Percentiles rank a stretch among this genome's conserved stretches.
These are phyloP conservation scores for Metarhizium sp. DNA, from an alignment of 2,329 filamentous ascomycete genomes.

Conservation along the genomic window DNA sequence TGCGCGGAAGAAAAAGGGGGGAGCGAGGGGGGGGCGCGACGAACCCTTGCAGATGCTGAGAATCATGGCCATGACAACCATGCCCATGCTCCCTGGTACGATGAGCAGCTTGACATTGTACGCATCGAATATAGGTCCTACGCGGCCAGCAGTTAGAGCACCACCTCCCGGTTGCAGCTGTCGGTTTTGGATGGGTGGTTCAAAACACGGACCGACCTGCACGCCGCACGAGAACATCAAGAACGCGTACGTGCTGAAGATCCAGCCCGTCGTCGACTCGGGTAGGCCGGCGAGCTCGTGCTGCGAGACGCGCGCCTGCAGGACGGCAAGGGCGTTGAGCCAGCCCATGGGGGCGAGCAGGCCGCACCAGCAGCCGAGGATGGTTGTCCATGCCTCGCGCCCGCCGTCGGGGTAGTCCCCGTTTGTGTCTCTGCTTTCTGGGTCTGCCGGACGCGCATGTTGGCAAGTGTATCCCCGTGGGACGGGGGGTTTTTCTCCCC, in stretches of 20 bases:
- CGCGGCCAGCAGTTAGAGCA: no score
- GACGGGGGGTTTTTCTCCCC: no score
- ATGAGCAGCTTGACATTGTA: conserved; percentile 53
- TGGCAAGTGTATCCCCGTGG: not conserved
- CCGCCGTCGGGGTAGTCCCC: conserved; percentile 59
- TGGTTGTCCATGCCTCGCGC: conserved; percentile 57
- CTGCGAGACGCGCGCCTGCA: conserved; percentile 49
- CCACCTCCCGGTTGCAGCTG: no score
- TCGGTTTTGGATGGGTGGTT: not conserved
- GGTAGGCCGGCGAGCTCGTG: conserved; percentile 51
- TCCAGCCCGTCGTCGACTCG: conserved; percentile 58
- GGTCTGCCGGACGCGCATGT: not conserved
- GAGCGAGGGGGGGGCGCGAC: not conserved
- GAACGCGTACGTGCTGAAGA: conserved; percentile 63
- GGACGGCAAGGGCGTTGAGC: conserved; percentile 56
- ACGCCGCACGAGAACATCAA: conserved; percentile 63
- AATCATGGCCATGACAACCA: conserved; percentile 47
- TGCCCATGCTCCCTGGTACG: conserved; percentile 44
- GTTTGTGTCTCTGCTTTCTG: not conserved
- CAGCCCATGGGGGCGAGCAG: conserved; percentile 57
- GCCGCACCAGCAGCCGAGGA: conserved; percentile 58
- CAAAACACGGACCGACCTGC: conserved; percentile 39
- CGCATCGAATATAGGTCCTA: conserved; percentile 57
- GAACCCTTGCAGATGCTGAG: conserved; percentile 16
- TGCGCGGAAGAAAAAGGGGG: not conserved